These are phyloP conservation scores for Kwoniella botswanensis DNA, from an alignment of 768 basidiomycete genomes.

Conservation along the genomic window DNA sequence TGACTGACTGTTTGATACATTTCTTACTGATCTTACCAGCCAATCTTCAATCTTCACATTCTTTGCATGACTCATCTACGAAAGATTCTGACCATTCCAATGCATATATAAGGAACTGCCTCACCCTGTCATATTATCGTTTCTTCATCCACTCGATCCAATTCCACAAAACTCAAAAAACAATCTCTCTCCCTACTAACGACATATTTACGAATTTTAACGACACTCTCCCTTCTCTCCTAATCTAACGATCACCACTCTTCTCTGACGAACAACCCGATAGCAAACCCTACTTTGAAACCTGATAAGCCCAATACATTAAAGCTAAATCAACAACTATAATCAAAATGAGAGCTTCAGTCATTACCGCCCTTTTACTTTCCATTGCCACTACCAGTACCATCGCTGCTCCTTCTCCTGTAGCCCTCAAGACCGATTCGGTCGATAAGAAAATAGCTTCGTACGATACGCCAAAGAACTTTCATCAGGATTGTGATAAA, in stretches of 20 bases:
- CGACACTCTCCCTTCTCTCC: slow-evolving; percentile 2
- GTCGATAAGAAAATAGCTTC: slow-evolving; percentile 21
- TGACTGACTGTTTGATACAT: not conserved
- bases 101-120: not conserved
- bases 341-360: slow-evolving; percentile 23
- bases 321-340: not conserved
- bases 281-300: no score
- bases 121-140: not conserved
- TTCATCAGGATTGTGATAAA: slow-evolving; percentile 27
- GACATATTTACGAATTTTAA: slow-evolving; percentile 9
- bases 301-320: not conserved
- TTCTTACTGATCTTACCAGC: slow-evolving; percentile 4
- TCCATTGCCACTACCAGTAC: slow-evolving; percentile 4
- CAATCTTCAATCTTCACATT: not conserved
- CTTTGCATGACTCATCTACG: not conserved
- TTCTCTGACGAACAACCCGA: slow-evolving; percentile 10
- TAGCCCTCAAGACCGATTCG: slow-evolving; percentile 4
- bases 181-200: not conserved
- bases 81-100: not conserved
- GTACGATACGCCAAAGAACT: slow-evolving; percentile 25
- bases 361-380: slow-evolving; percentile 17
- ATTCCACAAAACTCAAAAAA: not conserved
- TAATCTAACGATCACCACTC: slow-evolving; percentile 14
- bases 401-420: slow-evolving; percentile 5
- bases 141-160: slow-evolving; percentile 13